Evolutionary conservation across 345 rosid species (phyloP).

Genomic region (Eucalyptus sideroxylon): DNA sequence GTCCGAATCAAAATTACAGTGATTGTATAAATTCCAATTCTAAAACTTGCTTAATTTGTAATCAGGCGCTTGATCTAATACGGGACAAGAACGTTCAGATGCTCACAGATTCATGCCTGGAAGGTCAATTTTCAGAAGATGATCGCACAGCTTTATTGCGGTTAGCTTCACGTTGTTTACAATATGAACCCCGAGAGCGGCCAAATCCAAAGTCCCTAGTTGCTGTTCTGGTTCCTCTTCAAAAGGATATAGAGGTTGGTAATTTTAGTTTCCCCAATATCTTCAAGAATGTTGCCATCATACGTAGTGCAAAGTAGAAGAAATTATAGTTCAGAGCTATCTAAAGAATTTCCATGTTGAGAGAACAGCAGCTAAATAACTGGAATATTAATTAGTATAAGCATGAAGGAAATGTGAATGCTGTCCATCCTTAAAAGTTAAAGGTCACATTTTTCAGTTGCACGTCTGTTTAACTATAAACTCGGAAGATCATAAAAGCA

Average conservation of each 20-base stretch:
- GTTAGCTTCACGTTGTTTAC: constrained; percentile 86
- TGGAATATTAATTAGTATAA: background rate
- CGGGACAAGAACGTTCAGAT: constrained; percentile 82
- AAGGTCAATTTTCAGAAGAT: constrained; percentile 74
- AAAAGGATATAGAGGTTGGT: constrained; percentile 65
- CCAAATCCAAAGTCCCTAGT: constrained; percentile 74
- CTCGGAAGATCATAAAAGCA: background rate
- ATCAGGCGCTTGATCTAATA: constrained; percentile 92
- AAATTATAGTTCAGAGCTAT: background rate
- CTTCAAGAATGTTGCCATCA: background rate
- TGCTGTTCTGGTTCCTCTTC: constrained; percentile 76
- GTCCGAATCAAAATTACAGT: background rate
- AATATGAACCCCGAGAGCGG: constrained; percentile 87
- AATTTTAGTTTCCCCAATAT: background rate
- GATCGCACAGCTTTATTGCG: constrained; percentile 93
- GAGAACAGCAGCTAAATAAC: background rate
- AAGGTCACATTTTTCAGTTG: background rate
- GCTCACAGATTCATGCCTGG: constrained; percentile 91
- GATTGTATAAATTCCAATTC: constrained; percentile 1
- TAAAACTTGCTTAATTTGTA: background rate
- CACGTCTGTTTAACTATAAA: background rate
- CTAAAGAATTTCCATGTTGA: background rate
- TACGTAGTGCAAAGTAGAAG: background rate
- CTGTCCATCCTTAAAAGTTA: background rate
- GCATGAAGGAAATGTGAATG: background rate